Evolutionary conservation across 805 yeast genomes (phyloP).

Genomic region (Sugiyamaella mastotermitis): DNA sequence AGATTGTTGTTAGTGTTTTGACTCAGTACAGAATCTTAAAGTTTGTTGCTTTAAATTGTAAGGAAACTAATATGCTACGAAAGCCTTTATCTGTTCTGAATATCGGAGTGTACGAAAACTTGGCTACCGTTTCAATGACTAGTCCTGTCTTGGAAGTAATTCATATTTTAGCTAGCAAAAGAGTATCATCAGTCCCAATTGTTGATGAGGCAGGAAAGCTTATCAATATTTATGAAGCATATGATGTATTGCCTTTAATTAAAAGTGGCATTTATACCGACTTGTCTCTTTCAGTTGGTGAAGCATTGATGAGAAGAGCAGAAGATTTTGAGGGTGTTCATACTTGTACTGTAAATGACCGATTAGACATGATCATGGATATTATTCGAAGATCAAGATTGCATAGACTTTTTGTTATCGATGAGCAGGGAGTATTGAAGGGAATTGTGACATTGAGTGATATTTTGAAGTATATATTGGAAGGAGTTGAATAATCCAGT

Average conservation of each 20-base stretch:
- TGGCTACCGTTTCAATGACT: slow-evolving; percentile 80
- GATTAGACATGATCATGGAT: slow-evolving; percentile 83
- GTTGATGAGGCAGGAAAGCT: slow-evolving; percentile 67
- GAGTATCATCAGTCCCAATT: slow-evolving; percentile 92
- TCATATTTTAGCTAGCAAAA: slow-evolving; percentile 64
- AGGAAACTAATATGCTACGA: slow-evolving; percentile 78
- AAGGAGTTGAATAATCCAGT: slow-evolving; percentile 38
- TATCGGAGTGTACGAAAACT: slow-evolving; percentile 42
- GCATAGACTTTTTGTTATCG: slow-evolving; percentile 89
- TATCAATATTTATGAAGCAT: slow-evolving; percentile 91
- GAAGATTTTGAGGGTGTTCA: slow-evolving; percentile 98
- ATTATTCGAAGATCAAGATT: slow-evolving; percentile 86
- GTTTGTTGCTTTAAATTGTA: slow-evolving; percentile 93
- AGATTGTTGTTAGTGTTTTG: slow-evolving; percentile 88
- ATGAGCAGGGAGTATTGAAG: slow-evolving; percentile 64
- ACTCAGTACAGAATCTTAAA: slow-evolving; percentile 95
- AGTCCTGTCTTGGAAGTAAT: slow-evolving; percentile 95
- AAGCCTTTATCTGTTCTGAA: slow-evolving; percentile 67
- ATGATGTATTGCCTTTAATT: slow-evolving; percentile 85
- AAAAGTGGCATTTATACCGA: slow-evolving; percentile 94
- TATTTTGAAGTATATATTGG: slow-evolving; percentile 73
- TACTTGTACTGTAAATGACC: slow-evolving; percentile 85
- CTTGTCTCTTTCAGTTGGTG: slow-evolving; percentile 86
- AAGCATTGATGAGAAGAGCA: slow-evolving; percentile 86
- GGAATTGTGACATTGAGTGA: slow-evolving; percentile 92